phyloP scores from a whole-genome alignment of 352 stramenopile genomes.

The Elongisporangium undulatum region DNA sequence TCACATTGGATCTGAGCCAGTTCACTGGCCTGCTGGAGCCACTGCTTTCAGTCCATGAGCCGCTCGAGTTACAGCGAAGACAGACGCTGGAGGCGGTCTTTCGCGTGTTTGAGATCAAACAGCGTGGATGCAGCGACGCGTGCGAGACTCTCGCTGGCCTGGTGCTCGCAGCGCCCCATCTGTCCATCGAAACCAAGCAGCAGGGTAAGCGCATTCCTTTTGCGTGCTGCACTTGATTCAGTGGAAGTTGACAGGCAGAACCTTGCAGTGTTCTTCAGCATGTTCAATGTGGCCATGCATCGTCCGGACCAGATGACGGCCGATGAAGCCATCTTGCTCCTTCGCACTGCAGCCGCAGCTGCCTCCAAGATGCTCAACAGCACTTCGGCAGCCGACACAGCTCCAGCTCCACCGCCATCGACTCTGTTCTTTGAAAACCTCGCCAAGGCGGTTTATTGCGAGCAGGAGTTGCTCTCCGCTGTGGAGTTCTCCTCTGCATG shows the following conservation, averaged over 20 bases:
- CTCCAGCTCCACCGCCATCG: constrained; percentile 1
- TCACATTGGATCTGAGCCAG: constrained; percentile 7
- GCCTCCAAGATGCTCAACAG: constrained; percentile 10
- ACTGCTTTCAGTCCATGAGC: not conserved
- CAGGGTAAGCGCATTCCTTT: constrained; percentile 3
- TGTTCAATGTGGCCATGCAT: constrained; percentile 29
- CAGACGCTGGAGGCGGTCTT: constrained; percentile 8
- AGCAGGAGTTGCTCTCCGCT: constrained; percentile 17
- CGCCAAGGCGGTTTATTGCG: constrained; percentile 21
- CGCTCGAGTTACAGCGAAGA: not conserved
- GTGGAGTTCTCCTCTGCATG: constrained; percentile 15
- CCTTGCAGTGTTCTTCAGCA: constrained; percentile 18
- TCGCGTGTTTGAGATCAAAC: constrained; percentile 11
- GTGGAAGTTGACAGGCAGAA: not conserved
- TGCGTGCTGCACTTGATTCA: not conserved
- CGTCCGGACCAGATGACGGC: constrained; percentile 17
- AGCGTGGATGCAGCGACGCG: constrained; percentile 8
- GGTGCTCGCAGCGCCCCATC: constrained; percentile 12
- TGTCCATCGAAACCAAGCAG: constrained; percentile 15
- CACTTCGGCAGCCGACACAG: not conserved
- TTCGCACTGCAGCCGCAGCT: constrained; percentile 12
- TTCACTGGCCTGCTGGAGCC: constrained; percentile 5
- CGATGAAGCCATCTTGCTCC: constrained; percentile 28
- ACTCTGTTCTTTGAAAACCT: constrained; percentile 18
- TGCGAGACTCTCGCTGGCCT: constrained; percentile 18